phyloP scores from a whole-genome alignment of 2,329 filamentous ascomycete genomes.

The Alternaria sp. region DNA sequence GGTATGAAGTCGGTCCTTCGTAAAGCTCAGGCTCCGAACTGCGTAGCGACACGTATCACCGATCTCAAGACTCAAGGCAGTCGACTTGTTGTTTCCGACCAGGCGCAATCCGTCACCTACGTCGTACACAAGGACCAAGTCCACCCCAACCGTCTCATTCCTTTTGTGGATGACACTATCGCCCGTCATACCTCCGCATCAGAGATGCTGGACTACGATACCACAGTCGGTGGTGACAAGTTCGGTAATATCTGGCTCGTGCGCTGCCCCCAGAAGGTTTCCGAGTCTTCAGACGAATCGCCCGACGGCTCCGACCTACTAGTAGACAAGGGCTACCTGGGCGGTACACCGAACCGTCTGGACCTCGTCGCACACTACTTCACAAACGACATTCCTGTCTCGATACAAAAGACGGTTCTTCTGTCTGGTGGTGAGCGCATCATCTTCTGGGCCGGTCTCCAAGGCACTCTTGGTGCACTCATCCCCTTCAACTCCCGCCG shows the following conservation, averaged over 20 bases:
- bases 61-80: constrained; percentile 88
- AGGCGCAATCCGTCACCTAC: constrained; percentile 89
- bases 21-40: constrained; percentile 79
- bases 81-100: constrained; percentile 89
- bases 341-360: constrained; percentile 84
- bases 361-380: constrained; percentile 88
- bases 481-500: constrained; percentile 91
- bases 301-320: constrained; percentile 88
- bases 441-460: constrained; percentile 90
- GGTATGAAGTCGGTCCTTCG: constrained; percentile 91
- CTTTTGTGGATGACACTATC: constrained; percentile 90
- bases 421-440: constrained; percentile 92
- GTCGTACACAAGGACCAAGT: constrained; percentile 83
- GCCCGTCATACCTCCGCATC: constrained; percentile 89
- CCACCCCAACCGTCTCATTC: constrained; percentile 87
- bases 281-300: constrained; percentile 89
- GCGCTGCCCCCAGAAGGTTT: constrained; percentile 83
- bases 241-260: constrained; percentile 97
- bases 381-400: constrained; percentile 89
- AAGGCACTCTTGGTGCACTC: constrained; percentile 91
- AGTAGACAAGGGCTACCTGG: constrained; percentile 87
- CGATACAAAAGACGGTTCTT: constrained; percentile 85
- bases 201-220: constrained; percentile 97
- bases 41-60: constrained; percentile 82
- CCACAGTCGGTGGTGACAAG: constrained; percentile 91